Evolutionary conservation across 208 protist genomes (phyloP).

Genomic region (Herpetomonas samuelpessoai): DNA sequence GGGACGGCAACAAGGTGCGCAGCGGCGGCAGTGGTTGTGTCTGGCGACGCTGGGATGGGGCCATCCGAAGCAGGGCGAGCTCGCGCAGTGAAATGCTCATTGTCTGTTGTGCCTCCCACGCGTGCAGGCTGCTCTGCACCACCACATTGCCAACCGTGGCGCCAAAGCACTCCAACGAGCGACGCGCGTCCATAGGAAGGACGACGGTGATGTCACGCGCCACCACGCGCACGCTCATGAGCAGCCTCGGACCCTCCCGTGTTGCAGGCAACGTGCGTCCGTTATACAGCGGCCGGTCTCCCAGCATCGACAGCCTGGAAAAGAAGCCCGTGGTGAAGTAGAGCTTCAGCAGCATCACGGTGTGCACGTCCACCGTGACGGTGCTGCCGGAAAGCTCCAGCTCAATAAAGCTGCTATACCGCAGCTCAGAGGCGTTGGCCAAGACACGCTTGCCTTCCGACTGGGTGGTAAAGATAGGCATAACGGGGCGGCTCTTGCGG

Average conservation of each 20-base stretch:
- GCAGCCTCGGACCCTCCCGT: conserved; percentile 46
- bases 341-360: conserved; percentile 62
- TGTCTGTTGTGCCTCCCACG: conserved; percentile 47
- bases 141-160: conserved; percentile 47
- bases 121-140: conserved; percentile 66
- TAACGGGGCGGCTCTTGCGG: conserved; percentile 62
- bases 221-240: conserved; percentile 71
- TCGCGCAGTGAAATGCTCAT: conserved; percentile 68
- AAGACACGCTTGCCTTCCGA: conserved; percentile 52
- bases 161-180: conserved; percentile 35
- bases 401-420: conserved; percentile 72
- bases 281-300: conserved; percentile 75
- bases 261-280: conserved; percentile 36
- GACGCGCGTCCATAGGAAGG: conserved; percentile 66
- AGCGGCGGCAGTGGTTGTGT: background rate
- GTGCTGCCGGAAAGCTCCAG: conserved; percentile 61
- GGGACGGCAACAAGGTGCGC: conserved; percentile 35
- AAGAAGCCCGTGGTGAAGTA: conserved; percentile 78
- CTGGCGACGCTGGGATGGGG: background rate
- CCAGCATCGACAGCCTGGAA: conserved; percentile 39
- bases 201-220: conserved; percentile 54
- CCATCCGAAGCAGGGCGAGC: conserved; percentile 47
- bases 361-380: conserved; percentile 64
- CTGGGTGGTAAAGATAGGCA: conserved; percentile 63
- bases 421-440: conserved; percentile 66